Evolutionary conservation across 2,329 filamentous ascomycete genomes (phyloP), one percentile per base, ranked within the genome.

Genomic region (Didymosphaeria variabile): DNA sequence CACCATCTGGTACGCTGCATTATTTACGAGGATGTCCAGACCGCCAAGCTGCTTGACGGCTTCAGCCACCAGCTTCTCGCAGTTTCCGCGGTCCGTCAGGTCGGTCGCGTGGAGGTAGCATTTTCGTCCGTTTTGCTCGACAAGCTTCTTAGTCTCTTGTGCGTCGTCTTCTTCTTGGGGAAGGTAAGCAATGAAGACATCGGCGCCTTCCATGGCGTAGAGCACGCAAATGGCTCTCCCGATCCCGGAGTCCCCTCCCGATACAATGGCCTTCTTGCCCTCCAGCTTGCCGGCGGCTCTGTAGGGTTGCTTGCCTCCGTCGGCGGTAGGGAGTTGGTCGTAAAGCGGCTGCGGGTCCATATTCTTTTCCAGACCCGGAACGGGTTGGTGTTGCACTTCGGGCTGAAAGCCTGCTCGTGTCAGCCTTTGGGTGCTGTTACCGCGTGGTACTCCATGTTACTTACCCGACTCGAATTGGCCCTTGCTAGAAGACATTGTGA

Each of bases 191-290:
- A 95, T 93, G 60, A 91, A 83, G 54, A 85, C 87, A 64, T 91
- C 87, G 15, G 91, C 91, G 6, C 91, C 92, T 77, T 95, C 92
- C 84, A 92, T 90, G 42, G 91, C 91, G 69, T 90, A 95, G 0
- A 95, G 83, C 17, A 94, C 84, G 1, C 92, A 91, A 1, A 89
- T 87, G 1, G 92, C 88, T 40, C 91, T 87, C 7, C 92, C 91
- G 65, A 95, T 94, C 1, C 92, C 91, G 7, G 87, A 90, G 77
- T 94, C 91, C 3, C 92, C 92, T 17, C 91, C 91, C 0, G 92
- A 94, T 70, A 95, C 94, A 60, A 95, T 79, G 8, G 91, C 91
- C 61, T 87, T 91, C 78, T 90, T 91, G 63, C 88, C 91, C 70
- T 87, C 79, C 7, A 95, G 86, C 80, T 95, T 96, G 52, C 88